Conservation (phyloP, 306 rosid species). For the Lathyrus oleraceus region DNA sequence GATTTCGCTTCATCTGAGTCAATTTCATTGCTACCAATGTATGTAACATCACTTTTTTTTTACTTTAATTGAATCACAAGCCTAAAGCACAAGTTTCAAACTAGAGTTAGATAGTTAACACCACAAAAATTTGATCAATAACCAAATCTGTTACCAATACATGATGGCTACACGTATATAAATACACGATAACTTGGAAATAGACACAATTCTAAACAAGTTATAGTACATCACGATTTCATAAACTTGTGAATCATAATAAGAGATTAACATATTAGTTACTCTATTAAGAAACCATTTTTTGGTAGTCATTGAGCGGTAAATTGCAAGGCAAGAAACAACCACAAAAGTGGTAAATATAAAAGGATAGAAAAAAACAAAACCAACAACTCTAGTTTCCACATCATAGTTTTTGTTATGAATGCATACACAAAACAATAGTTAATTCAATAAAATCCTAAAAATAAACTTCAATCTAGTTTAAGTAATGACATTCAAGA, state of each 20-base stretch:
- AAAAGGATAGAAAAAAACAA: background rate
- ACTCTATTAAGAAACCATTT: slow-evolving; percentile 21
- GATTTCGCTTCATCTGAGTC: slow-evolving; percentile 50
- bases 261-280: slow-evolving; percentile 6
- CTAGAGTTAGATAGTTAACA: slow-evolving; percentile 31
- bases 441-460: slow-evolving; percentile 5
- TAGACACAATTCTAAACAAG: background rate
- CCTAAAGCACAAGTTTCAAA: slow-evolving; percentile 37
- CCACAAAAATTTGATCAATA: slow-evolving; percentile 25
- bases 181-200: too few relatives aligned
- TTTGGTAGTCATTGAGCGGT: slow-evolving; percentile 7
- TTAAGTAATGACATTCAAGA: too few relatives aligned
- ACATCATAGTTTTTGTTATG: background rate
- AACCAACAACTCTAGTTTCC: slow-evolving; percentile 24
- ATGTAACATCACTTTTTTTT: slow-evolving; percentile 46
- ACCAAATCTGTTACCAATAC: background rate
- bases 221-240: slow-evolving; percentile 8
- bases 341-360: background rate
- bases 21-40: slow-evolving; percentile 43
- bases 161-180: too few relatives aligned
- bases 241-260: background rate
- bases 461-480: background rate
- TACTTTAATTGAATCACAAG: too few relatives aligned
- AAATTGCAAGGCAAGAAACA: slow-evolving; percentile 34
- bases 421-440: slow-evolving; percentile 8